A percentile compares a stretch with the other conserved stretches of the same genome.
phyloP scores from a whole-genome alignment of 805 yeast species.

The Pichia scutulata region DNA sequence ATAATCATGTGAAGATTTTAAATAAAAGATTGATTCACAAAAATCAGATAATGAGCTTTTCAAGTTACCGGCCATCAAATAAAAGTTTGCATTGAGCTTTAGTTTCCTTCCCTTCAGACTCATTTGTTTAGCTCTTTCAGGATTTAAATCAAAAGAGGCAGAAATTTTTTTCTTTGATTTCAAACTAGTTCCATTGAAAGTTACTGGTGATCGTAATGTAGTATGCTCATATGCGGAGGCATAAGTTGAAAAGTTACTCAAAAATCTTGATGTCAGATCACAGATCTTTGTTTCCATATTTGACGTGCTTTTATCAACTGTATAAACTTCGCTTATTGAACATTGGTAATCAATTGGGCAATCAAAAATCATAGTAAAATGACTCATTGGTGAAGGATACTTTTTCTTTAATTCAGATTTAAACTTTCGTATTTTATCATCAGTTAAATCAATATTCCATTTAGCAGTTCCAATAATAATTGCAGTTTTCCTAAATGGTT shows the following conservation, averaged over 20 bases:
- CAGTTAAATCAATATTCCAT: slow-evolving; percentile 22
- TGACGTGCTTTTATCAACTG: slow-evolving; percentile 14
- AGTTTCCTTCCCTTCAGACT: slow-evolving; percentile 64
- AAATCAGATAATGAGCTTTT: slow-evolving; percentile 63
- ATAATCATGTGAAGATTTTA: slow-evolving; percentile 61
- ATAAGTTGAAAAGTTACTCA: slow-evolving; percentile 56
- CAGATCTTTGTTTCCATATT: slow-evolving; percentile 60
- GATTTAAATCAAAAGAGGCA: slow-evolving; percentile 25
- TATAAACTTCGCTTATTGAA: slow-evolving; percentile 8
- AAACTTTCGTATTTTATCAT: slow-evolving; percentile 21
- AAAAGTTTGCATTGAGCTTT: slow-evolving; percentile 70
- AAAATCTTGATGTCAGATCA: slow-evolving; percentile 58
- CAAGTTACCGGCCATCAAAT: slow-evolving; percentile 72
- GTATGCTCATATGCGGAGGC: slow-evolving; percentile 72
- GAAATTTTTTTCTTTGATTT: slow-evolving; percentile 23
- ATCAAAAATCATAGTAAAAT: slow-evolving; percentile 48
- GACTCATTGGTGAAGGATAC: slow-evolving; percentile 49
- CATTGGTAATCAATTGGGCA: slow-evolving; percentile 26
- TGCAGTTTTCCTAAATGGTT: slow-evolving; percentile 77
- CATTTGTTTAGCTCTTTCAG: slow-evolving; percentile 29
- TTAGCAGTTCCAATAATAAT: slow-evolving; percentile 43
- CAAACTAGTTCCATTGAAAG: slow-evolving; percentile 20
- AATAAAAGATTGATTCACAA: slow-evolving; percentile 57
- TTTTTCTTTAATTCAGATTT: slow-evolving; percentile 34
- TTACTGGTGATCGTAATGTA: slow-evolving; percentile 76